Percentiles rank a stretch among this genome's conserved stretches.
Conservation (phyloP, 2,329 filamentous ascomycete species). For the Neodidymelliopsis sp. region DNA sequence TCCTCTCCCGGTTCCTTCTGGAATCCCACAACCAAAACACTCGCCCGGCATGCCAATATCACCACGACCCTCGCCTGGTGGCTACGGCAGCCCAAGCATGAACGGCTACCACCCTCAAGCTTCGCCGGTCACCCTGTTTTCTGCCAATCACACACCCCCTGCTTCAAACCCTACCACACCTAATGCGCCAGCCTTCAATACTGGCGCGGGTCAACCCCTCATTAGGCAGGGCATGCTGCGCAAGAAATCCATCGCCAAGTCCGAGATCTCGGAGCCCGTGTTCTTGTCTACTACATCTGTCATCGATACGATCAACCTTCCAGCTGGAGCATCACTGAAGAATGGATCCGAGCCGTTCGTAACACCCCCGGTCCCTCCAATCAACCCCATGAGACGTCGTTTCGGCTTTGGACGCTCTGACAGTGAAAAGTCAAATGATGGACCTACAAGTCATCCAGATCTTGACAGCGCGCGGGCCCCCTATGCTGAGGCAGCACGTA, state of each 20-base stretch:
- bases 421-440: constrained; percentile 42
- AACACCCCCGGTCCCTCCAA: constrained; percentile 61
- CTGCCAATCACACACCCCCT: constrained; percentile 62
- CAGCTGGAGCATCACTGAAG: constrained; percentile 61
- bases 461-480: constrained; percentile 43
- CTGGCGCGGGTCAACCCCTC: constrained; percentile 38
- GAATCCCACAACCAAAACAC: constrained; percentile 30
- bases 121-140: constrained; percentile 58
- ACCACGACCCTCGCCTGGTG: constrained; percentile 47
- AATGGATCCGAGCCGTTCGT: constrained; percentile 54
- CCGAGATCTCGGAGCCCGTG: constrained; percentile 67
- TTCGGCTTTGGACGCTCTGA: constrained; percentile 51
- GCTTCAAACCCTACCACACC: constrained; percentile 57
- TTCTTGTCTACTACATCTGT: constrained; percentile 64
- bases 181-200: constrained; percentile 44
- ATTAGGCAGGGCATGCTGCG: constrained; percentile 48
- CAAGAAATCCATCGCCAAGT: constrained; percentile 67
- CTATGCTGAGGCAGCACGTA: constrained; percentile 47
- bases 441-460: constrained; percentile 50
- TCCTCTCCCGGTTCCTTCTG: constrained; percentile 33
- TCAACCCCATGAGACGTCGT: constrained; percentile 66
- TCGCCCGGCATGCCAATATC: constrained; percentile 41
- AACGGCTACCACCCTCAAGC: constrained; percentile 49
- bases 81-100: constrained; percentile 44
- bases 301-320: constrained; percentile 65